Base-by-base conservation (phyloP, 148 eudicot genomes). In the Camellia lanceoleosa region DNA sequence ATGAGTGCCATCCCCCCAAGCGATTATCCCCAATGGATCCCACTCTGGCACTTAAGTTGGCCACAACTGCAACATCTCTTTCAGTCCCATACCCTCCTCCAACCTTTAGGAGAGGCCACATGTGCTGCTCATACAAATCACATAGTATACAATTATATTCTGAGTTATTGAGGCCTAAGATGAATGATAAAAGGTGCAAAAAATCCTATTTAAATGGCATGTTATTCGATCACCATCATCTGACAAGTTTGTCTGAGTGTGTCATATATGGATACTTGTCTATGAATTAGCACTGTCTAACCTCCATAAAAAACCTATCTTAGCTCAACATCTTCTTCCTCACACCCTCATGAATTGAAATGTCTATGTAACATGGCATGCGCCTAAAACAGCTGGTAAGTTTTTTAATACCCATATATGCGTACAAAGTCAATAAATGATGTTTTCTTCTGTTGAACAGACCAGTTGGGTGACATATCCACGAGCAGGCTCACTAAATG, bases 1-100 rank as follows among this genome's bases (percentile, higher is more conserved):
- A 96, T 8, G 99, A 93, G 83, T 96, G 98, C 99, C 99, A 96
- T 16, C 99, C 99, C 20, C 98, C 99, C 42, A 96, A 84, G 59
- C 65, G 79, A 80, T 96, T 93, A 81, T 96, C 99, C 19, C 95
- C 91, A 75, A 96, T 93, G 38, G 99, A 96, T 75, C 98, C 98
- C 41, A 96, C 99, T 82, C 99, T 89, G 66, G 99, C 99, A 85
- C 98, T 96, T 87, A 96, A 82, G 82, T 83, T 96, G 63, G 97
- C 99, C 75, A 92, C 87, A 69, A 96, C 85, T 23, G 99, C 90
- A 86, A 83, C 83, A 54, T 90, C 91, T 81, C 89, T 90, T 70
- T 80, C 82, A 68, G 92, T 83, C 47, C 91, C 92, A 43, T 79
- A 68, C 56, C 88, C 91, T 63, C 93, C 93, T 83, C 98, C 97